Percentiles rank a stretch among this genome's conserved stretches.
These are phyloP conservation scores for Penicillium hordei DNA, from an alignment of 2,329 filamentous ascomycete species.

Conservation along the genomic window DNA sequence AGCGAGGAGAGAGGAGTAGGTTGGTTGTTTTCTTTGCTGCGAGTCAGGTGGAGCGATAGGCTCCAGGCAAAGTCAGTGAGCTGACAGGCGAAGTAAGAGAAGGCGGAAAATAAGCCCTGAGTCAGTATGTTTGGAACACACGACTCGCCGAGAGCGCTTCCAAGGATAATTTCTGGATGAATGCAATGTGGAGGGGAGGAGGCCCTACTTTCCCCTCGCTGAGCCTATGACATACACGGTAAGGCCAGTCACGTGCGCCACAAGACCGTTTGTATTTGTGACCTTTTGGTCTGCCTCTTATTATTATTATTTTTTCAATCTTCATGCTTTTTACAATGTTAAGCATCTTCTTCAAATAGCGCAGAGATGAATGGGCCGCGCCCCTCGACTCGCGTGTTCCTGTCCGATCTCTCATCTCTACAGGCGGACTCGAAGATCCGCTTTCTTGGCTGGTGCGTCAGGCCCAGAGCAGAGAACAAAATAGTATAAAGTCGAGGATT, in stretches of 20 bases:
- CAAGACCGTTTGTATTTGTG: background rate
- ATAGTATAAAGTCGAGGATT: background rate
- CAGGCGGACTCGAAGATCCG: constrained; percentile 74
- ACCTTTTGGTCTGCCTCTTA: background rate
- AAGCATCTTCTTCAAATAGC: background rate
- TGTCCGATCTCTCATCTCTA: constrained; percentile 58
- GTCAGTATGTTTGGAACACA: background rate
- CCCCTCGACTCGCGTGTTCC: constrained; percentile 64
- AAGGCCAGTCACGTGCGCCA: constrained; percentile 36
- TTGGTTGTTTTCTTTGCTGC: constrained; percentile 14
- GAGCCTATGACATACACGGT: constrained; percentile 39
- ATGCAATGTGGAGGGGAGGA: constrained; percentile 24
- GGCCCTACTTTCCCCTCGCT: constrained; percentile 32
- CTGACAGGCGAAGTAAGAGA: background rate
- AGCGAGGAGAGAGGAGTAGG: constrained; percentile 10
- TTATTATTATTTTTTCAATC: constrained; percentile 5
- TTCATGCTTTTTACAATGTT: constrained; percentile 4
- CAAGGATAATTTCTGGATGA: constrained; percentile 12
- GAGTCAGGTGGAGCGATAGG: constrained; percentile 23
- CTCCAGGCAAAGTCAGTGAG: constrained; percentile 11
- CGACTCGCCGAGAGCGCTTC: background rate
- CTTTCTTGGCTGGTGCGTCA: constrained; percentile 82
- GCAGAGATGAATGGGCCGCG: constrained; percentile 54
- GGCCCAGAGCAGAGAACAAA: background rate
- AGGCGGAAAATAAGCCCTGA: background rate